Evolutionary conservation across 495 filamentous ascomycete species (phyloP), one percentile per base, ranked within the genome.

Genomic region (Articulospora tetracladia): DNA sequence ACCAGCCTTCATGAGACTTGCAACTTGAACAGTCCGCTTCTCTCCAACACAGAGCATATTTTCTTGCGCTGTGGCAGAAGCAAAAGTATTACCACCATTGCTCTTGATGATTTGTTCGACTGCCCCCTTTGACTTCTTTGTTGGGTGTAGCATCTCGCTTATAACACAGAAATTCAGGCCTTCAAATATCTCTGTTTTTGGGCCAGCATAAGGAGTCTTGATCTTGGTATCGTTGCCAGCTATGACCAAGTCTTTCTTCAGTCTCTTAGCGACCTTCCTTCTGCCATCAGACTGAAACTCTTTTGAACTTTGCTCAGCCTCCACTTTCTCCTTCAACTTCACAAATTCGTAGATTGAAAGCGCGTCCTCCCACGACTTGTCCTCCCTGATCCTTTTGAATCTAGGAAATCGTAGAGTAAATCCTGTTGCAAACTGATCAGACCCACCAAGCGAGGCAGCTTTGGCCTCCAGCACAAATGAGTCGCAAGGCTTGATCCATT

Each of bases 401-500:
- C 94, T 83, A 0, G 94, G 94, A 66, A 98, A 98, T 1, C 94
- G 87, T 48, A 98, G 76, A 0, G 95, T 98, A 61, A 86, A 73
- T 11, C 84, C 83, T 58, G 83, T 86, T 23, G 87, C 84, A 68
- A 97, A 98, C 58, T 86, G 80, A 60, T 92, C 90, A 23, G 88
- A 89, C 0, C 74, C 73, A 7, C 78, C 80, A 1, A 93, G 83
- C 12, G 86, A 90, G 0, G 94, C 90, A n/a, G 92, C 94, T 71
- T 98, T 98, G 53, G 95, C 87, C 26, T 88, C 86, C 2, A 98
- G 57, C 23, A 98, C 92, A 22, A 98, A 74, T 3, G 91, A 96
- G 36, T 97, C 90, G 52, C 82, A 83, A 0, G 95, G 94, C 26
- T 85, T 85, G 69, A 98, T 98, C 94, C 94, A 98, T 60, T 91